A percentile compares a stretch with the other conserved stretches of the same genome.
Evolutionary conservation across 768 basidiomycete species (phyloP).

Genomic region (Macrocybe gigantea): DNA sequence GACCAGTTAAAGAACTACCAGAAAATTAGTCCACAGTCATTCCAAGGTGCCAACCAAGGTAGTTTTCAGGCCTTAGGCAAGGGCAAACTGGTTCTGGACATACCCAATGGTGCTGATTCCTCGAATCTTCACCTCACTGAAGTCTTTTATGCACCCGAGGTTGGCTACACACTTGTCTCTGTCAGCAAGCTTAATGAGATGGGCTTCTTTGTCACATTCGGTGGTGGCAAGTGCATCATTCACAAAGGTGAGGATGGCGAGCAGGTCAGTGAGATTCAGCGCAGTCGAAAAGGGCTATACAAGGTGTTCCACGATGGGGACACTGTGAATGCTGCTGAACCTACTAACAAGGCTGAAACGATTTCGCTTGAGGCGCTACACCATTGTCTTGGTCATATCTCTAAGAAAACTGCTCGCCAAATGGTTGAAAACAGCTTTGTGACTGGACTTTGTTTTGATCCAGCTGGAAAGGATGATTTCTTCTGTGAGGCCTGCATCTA

Average conservation of each 20-base stretch:
- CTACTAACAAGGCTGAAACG: constrained; percentile 1
- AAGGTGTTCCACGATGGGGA: constrained; percentile 14
- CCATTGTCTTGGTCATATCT: constrained; percentile 26
- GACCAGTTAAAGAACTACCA: constrained; percentile 17
- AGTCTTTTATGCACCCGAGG: constrained; percentile 20
- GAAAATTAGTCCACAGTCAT: constrained; percentile 15
- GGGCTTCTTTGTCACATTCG: neutral
- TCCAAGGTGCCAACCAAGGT: constrained; percentile 26
- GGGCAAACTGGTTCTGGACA: constrained; percentile 23
- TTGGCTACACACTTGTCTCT: neutral
- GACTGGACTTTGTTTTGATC: constrained; percentile 21
- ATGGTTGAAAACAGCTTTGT: constrained; percentile 23
- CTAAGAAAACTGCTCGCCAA: constrained; percentile 11
- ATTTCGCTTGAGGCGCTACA: constrained; percentile 24
- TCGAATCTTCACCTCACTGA: constrained; percentile 20
- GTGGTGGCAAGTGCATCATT: constrained; percentile 4
- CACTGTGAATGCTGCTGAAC: constrained; percentile 1
- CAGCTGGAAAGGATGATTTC: constrained; percentile 10
- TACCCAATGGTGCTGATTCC: constrained; percentile 24
- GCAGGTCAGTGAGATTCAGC: constrained; percentile 8
- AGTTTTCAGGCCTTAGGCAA: constrained; percentile 22
- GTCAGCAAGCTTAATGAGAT: neutral
- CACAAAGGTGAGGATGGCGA: constrained; percentile 2
- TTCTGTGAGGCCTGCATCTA: constrained; percentile 37
- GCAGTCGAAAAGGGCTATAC: constrained; percentile 12